These are phyloP conservation scores for Sporothrix luriei DNA, from an alignment of 2,329 filamentous ascomycete genomes.

Conservation along the genomic window DNA sequence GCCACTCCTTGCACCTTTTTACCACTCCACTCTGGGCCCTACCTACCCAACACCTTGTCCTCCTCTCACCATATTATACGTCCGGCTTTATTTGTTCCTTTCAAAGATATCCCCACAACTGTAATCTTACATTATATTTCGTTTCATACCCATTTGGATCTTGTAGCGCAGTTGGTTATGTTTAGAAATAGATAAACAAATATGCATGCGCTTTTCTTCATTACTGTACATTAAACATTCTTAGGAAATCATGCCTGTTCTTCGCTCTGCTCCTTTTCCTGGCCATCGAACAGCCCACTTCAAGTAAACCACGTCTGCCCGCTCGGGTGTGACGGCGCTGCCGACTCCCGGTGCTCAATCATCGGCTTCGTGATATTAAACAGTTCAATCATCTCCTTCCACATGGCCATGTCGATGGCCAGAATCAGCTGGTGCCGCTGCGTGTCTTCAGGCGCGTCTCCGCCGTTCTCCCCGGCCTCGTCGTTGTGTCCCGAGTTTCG, in stretches of 20 bases:
- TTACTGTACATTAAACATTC: neutral
- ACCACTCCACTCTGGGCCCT: neutral
- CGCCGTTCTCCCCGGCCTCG: constrained; percentile 48
- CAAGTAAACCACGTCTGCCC: constrained; percentile 34
- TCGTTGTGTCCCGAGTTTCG: constrained; percentile 33
- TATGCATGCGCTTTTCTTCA: neutral
- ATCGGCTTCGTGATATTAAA: constrained; percentile 78
- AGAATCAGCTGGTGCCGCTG: constrained; percentile 81
- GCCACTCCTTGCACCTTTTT: neutral
- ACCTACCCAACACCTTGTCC: neutral
- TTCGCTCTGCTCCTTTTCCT: neutral
- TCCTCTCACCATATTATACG: neutral
- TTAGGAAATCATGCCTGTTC: neutral
- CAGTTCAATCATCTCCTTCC: constrained; percentile 73
- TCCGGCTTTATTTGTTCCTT: neutral
- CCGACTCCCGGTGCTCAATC: constrained; percentile 73
- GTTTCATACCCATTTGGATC: neutral
- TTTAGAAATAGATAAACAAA: neutral
- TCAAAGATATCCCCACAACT: constrained; percentile 18
- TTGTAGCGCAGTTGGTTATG: neutral
- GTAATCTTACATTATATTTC: constrained; percentile 13
- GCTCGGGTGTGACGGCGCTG: constrained; percentile 37
- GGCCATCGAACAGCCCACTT: neutral
- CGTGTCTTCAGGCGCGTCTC: constrained; percentile 30
- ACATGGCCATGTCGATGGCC: constrained; percentile 81